Conservation (phyloP, 202 grass and related monocot genomes). For the Bolboschoenoplectus hybrid region DNA sequence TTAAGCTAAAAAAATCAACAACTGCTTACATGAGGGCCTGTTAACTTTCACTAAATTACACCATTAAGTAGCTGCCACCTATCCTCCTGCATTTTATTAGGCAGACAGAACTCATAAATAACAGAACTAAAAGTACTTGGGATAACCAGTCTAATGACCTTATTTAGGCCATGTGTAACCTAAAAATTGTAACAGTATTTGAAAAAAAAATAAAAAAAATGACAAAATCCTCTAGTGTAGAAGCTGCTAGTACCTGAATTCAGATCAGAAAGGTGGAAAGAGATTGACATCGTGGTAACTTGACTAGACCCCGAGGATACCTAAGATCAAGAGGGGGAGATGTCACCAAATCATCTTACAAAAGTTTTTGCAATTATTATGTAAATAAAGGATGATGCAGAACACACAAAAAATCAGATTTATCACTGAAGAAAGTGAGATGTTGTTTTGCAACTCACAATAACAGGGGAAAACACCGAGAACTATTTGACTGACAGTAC, state of each 20-base stretch:
- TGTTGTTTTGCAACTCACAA: not conserved
- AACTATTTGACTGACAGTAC: not conserved
- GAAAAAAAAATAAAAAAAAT: not conserved
- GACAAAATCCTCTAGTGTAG: not conserved
- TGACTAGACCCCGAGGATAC: constrained; percentile 39
- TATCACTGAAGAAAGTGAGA: not conserved
- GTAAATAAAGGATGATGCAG: not conserved
- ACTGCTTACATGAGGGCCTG: constrained; percentile 23
- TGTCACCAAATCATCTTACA: not conserved
- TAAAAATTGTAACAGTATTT: not conserved
- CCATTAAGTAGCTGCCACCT: constrained; percentile 13
- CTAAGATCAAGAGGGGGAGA: not conserved
- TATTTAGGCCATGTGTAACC: not conserved
- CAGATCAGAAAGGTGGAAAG: not conserved
- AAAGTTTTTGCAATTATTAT: not conserved
- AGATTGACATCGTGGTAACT: not conserved
- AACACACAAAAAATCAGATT: not conserved
- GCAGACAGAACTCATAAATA: not conserved
- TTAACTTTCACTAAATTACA: constrained; percentile 36
- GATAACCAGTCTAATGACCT: not conserved
- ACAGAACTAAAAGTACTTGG: not conserved
- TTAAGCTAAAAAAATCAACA: constrained; percentile 30
- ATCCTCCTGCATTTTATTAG: constrained; percentile 16
- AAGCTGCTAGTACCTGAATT: constrained; percentile 26
- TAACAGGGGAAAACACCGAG: not conserved